A percentile compares a stretch with the other conserved stretches of the same genome.
These are phyloP conservation scores for Amaranthus cruentus DNA, from an alignment of 148 eudicot species.

Conservation along the genomic window DNA sequence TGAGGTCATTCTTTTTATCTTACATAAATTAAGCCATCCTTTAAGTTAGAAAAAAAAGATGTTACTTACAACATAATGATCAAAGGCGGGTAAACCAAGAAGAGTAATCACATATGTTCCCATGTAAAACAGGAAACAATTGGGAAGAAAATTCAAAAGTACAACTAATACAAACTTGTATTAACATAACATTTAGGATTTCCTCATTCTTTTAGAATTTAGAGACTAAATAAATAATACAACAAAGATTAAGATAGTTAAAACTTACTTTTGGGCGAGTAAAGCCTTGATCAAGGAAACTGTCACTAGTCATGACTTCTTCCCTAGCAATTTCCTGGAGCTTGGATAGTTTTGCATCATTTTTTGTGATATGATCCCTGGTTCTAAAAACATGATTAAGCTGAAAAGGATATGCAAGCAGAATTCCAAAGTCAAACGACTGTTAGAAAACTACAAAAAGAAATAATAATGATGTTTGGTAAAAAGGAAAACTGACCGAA, in stretches of 20 bases:
- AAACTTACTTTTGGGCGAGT: constrained; percentile 82
- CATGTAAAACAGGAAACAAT: background rate
- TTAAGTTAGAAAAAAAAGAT: background rate
- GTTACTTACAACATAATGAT: background rate
- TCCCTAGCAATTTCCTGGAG: constrained; percentile 36
- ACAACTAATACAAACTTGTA: background rate
- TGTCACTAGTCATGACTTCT: constrained; percentile 38
- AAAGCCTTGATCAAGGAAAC: constrained; percentile 80
- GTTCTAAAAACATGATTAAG: constrained; percentile 78
- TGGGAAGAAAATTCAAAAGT: background rate
- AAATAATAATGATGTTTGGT: background rate
- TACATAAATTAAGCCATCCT: background rate
- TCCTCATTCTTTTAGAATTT: background rate
- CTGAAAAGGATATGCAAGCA: constrained; percentile 38
- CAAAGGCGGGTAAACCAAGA: background rate
- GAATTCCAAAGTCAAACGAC: background rate
- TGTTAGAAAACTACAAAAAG: background rate
- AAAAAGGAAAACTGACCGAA: constrained; percentile 45
- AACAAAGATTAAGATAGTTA: constrained; percentile 8
- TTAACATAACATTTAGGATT: background rate
- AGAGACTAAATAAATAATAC: background rate
- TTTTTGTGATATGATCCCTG: constrained; percentile 67
- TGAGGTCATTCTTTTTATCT: background rate
- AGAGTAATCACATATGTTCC: background rate
- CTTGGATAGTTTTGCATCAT: constrained; percentile 62